phyloP scores from a whole-genome alignment of 2,329 filamentous ascomycete species.

The Trichocomaceae sp. region DNA sequence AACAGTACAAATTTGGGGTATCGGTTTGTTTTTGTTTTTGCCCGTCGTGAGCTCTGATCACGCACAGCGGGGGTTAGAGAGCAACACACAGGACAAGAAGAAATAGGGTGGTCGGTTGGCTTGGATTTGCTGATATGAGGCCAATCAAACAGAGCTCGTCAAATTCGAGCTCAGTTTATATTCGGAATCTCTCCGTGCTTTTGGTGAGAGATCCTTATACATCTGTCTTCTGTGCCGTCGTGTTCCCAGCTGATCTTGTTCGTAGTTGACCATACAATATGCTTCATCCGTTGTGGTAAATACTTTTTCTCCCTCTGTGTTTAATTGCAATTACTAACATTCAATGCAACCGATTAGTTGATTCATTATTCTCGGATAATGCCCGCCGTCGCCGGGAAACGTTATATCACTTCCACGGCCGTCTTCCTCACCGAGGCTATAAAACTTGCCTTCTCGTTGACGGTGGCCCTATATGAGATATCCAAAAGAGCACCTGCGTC shows the following conservation, averaged over 20 bases:
- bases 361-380: slow-evolving; percentile 94
- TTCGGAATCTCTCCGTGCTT: slow-evolving; percentile 23
- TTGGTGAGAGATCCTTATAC: slow-evolving; percentile 28
- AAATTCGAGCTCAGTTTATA: neutral
- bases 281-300: slow-evolving; percentile 40
- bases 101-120: neutral
- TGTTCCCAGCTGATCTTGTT: neutral
- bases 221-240: neutral
- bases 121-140: neutral
- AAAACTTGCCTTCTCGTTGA: slow-evolving; percentile 79
- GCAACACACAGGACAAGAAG: neutral
- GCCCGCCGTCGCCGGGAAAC: slow-evolving; percentile 73
- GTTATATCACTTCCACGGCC: slow-evolving; percentile 89
- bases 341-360: slow-evolving; percentile 47
- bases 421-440: slow-evolving; percentile 90
- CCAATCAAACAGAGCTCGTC: neutral
- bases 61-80: neutral
- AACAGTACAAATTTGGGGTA: neutral
- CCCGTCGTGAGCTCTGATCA: neutral
- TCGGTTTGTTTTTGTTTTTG: neutral
- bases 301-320: neutral
- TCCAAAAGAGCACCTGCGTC: slow-evolving; percentile 70
- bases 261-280: slow-evolving; percentile 39
- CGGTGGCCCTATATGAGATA: slow-evolving; percentile 80
- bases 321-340: neutral